Conservation (phyloP, 1,139 yeast species). For the Kazachstania sp. region DNA sequence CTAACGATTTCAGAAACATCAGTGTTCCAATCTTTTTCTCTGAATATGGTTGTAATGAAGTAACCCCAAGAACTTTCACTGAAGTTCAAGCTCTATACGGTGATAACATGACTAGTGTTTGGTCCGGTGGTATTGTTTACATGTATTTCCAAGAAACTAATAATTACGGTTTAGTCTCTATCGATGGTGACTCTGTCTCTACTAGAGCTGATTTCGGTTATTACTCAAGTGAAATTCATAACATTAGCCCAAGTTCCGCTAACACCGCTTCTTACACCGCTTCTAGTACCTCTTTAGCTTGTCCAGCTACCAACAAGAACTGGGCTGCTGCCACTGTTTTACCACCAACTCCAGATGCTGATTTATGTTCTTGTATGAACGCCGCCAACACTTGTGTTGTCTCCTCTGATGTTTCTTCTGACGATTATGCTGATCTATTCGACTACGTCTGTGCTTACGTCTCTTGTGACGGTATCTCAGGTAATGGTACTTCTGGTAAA, state of each 20-base stretch:
- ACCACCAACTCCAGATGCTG: conserved; percentile 68
- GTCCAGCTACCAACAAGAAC: conserved; percentile 44
- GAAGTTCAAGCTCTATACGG: conserved; percentile 61
- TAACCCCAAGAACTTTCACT: conserved; percentile 54
- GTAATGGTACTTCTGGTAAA: conserved; percentile 51
- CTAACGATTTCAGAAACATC: conserved; percentile 58
- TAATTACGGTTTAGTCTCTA: conserved; percentile 64
- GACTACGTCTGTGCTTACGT: conserved; percentile 46
- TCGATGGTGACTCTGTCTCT: conserved; percentile 43
- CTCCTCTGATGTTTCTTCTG: conserved; percentile 39
- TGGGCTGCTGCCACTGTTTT: conserved; percentile 59
- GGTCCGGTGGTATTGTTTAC: conserved; percentile 86
- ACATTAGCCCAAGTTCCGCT: conserved; percentile 50
- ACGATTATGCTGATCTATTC: conserved; percentile 51
- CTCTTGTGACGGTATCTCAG: conserved; percentile 46
- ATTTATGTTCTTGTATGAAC: conserved; percentile 53
- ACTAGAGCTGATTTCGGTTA: conserved; percentile 54
- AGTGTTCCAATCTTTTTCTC: conserved; percentile 69
- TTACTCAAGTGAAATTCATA: conserved; percentile 45
- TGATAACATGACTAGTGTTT: conserved; percentile 60
- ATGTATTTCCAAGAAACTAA: conserved; percentile 73
- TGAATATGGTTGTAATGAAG: conserved; percentile 71
- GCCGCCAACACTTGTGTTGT: conserved; percentile 48
- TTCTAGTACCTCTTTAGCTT: conserved; percentile 39
- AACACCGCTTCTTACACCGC: conserved; percentile 43